Conservation (phyloP, 2,329 filamentous ascomycete species). For the Fusarium sp. region DNA sequence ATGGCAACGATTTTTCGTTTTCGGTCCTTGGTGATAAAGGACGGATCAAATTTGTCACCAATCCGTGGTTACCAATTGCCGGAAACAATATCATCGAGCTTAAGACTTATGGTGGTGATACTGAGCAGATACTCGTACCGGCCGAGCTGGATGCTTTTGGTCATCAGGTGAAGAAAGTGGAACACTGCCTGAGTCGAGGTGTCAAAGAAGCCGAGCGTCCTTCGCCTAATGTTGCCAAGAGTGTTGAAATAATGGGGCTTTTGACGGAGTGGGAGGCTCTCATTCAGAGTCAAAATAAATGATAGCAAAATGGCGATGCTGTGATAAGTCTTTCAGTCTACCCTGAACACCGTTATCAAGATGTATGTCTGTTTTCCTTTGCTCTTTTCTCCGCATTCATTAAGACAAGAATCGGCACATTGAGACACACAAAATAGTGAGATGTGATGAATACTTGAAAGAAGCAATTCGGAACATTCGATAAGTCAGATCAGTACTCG, state of each 20-base stretch:
- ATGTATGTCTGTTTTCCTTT: background rate
- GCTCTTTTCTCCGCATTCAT: background rate
- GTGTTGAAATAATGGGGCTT: conserved; percentile 14
- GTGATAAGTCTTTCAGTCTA: background rate
- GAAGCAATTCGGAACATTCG: background rate
- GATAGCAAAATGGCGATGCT: background rate
- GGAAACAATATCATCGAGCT: conserved; percentile 17
- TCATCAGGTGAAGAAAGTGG: conserved; percentile 10
- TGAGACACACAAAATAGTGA: background rate
- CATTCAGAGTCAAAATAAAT: background rate
- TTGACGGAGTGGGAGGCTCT: conserved; percentile 16
- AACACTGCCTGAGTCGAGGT: conserved; percentile 1
- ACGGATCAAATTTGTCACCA: conserved; percentile 5
- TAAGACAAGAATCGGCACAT: background rate
- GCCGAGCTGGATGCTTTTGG: conserved; percentile 6
- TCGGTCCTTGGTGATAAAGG: conserved; percentile 3
- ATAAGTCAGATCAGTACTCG: background rate
- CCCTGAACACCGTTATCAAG: background rate
- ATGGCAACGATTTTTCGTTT: conserved; percentile 10
- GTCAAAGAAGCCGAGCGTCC: background rate
- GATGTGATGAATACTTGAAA: background rate
- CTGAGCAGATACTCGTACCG: background rate
- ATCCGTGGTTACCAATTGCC: conserved; percentile 3
- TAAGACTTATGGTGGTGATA: background rate
- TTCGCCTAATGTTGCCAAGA: conserved; percentile 13